Percentiles rank a stretch among this genome's conserved stretches.
phyloP scores from a whole-genome alignment of 768 basidiomycete genomes.

The Suillus occidentalis region DNA sequence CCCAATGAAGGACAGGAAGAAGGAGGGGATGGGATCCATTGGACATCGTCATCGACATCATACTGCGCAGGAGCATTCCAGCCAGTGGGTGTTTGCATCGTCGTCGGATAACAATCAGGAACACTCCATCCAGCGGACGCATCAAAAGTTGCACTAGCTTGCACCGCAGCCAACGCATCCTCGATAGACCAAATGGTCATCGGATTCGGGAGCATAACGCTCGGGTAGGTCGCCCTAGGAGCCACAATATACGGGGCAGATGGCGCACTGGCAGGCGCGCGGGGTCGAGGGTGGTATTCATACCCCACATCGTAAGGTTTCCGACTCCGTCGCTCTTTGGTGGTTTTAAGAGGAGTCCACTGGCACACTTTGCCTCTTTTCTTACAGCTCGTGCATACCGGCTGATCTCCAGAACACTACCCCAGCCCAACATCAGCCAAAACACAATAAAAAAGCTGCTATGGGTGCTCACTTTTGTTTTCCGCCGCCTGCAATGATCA shows the following conservation, averaged over 20 bases:
- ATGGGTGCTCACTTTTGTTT: not conserved
- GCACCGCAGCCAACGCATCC: not conserved
- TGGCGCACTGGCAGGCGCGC: too few relatives aligned
- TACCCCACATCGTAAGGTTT: not conserved
- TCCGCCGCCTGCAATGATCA: not conserved
- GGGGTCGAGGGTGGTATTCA: not conserved
- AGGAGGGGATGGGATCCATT: not conserved
- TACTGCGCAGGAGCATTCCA: not conserved
- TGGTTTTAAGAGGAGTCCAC: conserved; percentile 2
- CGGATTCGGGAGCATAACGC: not conserved
- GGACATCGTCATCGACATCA: not conserved
- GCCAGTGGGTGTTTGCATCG: not conserved
- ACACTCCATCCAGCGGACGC: not conserved
- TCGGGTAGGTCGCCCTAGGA: not conserved
- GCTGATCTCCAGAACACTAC: not conserved
- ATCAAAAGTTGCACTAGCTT: not conserved
- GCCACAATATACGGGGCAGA: not conserved
- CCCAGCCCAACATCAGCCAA: not conserved
- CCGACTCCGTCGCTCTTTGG: not conserved
- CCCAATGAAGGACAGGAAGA: not conserved
- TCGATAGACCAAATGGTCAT: not conserved
- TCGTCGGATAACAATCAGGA: not conserved
- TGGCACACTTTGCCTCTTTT: not conserved
- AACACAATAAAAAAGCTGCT: not conserved
- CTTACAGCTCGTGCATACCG: not conserved